These are phyloP conservation scores for Asterophora parasitica DNA, from an alignment of 768 basidiomycete species.

Conservation along the genomic window DNA sequence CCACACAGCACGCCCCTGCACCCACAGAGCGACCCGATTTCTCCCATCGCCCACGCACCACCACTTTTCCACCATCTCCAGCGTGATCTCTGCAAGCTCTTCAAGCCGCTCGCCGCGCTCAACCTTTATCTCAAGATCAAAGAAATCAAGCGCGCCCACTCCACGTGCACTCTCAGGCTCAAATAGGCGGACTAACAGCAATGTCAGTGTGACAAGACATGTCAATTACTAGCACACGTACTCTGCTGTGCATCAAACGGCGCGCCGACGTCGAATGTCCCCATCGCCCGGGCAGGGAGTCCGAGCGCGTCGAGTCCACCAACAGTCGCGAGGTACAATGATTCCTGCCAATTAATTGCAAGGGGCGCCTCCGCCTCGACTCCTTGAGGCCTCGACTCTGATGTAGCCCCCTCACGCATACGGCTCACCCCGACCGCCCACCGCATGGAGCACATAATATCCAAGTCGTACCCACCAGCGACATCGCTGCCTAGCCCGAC, in stretches of 20 bases:
- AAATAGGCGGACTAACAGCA: constrained; percentile 41
- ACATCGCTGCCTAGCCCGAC: constrained; percentile 85
- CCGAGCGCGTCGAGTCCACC: constrained; percentile 74
- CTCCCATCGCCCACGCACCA: constrained; percentile 76
- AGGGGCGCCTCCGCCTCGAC: constrained; percentile 23
- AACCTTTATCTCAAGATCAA: constrained; percentile 35
- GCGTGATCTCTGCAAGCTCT: constrained; percentile 25
- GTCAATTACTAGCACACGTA: constrained; percentile 30
- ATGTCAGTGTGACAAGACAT: background rate
- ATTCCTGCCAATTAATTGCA: constrained; percentile 75
- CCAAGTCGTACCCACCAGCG: constrained; percentile 79
- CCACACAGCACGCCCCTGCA: constrained; percentile 48
- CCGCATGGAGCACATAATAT: constrained; percentile 78
- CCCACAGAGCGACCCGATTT: constrained; percentile 69
- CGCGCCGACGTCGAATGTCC: constrained; percentile 53
- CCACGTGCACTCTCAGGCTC: constrained; percentile 37
- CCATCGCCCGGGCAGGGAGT: constrained; percentile 35
- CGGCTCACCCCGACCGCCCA: constrained; percentile 69
- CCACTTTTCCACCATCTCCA: constrained; percentile 80
- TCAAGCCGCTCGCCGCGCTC: background rate
- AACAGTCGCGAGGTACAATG: constrained; percentile 74
- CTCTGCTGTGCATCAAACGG: constrained; percentile 76
- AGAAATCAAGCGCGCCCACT: constrained; percentile 67
- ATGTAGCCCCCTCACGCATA: constrained; percentile 63
- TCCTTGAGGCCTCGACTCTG: constrained; percentile 8